phyloP scores from a whole-genome alignment of 192 early-diverging fungal species.

The Geranomyces variabilis region DNA sequence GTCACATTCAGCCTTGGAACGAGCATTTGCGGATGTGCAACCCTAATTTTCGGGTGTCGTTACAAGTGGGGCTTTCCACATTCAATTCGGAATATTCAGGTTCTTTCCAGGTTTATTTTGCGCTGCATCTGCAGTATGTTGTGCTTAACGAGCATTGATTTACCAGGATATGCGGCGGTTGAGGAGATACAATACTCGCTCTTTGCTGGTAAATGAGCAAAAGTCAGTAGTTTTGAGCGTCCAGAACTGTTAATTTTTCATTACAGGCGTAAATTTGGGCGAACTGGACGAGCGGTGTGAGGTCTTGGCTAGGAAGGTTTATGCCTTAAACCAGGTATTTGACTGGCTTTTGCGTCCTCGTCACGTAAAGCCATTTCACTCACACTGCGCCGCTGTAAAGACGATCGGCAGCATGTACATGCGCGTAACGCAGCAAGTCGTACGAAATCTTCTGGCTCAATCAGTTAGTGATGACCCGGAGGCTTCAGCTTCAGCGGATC shows the following conservation, averaged over 20 bases:
- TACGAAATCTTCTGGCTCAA: conserved; percentile 30
- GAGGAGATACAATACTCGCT: conserved; percentile 35
- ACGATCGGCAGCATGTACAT: conserved; percentile 37
- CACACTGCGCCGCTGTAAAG: not conserved
- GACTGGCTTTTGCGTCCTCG: too few species aligned
- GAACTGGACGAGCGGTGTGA: conserved; percentile 13
- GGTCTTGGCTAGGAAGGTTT: conserved; percentile 11
- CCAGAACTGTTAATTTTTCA: too few species aligned
- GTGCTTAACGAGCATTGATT: too few species aligned
- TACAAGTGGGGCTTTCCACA: conserved; percentile 38
- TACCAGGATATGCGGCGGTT: conserved; percentile 25
- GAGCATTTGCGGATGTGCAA: conserved; percentile 29
- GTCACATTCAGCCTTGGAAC: conserved; percentile 44
- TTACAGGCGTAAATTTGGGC: conserved; percentile 16
- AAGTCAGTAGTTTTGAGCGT: too few species aligned
- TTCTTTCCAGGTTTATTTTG: too few species aligned
- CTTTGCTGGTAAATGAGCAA: conserved; percentile 1
- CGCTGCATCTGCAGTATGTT: too few species aligned
- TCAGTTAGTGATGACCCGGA: not conserved
- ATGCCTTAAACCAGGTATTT: conserved; percentile 23
- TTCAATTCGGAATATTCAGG: conserved; percentile 22
- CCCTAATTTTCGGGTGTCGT: conserved; percentile 23
- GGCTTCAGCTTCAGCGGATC: not conserved
- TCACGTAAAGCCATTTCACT: too few species aligned
- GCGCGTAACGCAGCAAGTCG: conserved; percentile 34